Percentiles rank a stretch among this genome's conserved stretches.
phyloP scores from a whole-genome alignment of 768 basidiomycete genomes.

The Termitomyces sp. region DNA sequence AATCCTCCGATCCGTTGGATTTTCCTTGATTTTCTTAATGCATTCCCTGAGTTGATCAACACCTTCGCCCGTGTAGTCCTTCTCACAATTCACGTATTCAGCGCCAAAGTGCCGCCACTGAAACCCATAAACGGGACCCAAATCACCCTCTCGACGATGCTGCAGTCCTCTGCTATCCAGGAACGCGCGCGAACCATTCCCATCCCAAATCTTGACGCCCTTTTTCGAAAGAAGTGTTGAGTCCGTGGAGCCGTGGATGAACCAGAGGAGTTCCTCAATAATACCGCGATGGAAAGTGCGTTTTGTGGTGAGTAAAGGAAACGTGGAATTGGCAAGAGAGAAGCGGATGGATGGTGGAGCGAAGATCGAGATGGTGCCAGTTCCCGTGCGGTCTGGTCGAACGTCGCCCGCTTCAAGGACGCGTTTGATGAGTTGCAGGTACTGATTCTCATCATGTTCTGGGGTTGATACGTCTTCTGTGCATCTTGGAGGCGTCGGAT shows the following conservation, averaged over 20 bases:
- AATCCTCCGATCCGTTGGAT: slow-evolving; percentile 91
- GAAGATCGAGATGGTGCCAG: slow-evolving; percentile 89
- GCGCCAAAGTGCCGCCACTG: slow-evolving; percentile 97
- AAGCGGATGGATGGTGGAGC: slow-evolving; percentile 90
- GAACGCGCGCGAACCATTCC: slow-evolving; percentile 87
- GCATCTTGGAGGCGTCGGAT: background rate
- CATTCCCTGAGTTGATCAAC: slow-evolving; percentile 91
- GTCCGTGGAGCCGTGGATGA: slow-evolving; percentile 81
- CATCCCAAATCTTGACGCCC: slow-evolving; percentile 97
- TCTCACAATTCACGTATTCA: slow-evolving; percentile 66
- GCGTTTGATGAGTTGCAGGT: slow-evolving; percentile 73
- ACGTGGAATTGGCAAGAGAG: slow-evolving; percentile 65
- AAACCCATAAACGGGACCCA: slow-evolving; percentile 97
- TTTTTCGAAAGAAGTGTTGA: slow-evolving; percentile 67
- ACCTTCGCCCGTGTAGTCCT: slow-evolving; percentile 75
- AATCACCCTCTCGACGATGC: slow-evolving; percentile 82
- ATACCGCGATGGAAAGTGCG: slow-evolving; percentile 91
- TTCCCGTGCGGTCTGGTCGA: slow-evolving; percentile 91
- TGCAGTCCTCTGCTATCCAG: slow-evolving; percentile 80
- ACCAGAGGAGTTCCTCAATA: slow-evolving; percentile 93
- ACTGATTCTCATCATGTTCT: slow-evolving; percentile 82
- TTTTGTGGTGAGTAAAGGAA: slow-evolving; percentile 94
- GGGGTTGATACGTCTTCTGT: slow-evolving; percentile 55
- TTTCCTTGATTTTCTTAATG: slow-evolving; percentile 86
- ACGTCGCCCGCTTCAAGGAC: slow-evolving; percentile 73